These are phyloP conservation scores for Linderina pennispora DNA, from an alignment of 192 early-diverging fungal species.

Conservation along the genomic window DNA sequence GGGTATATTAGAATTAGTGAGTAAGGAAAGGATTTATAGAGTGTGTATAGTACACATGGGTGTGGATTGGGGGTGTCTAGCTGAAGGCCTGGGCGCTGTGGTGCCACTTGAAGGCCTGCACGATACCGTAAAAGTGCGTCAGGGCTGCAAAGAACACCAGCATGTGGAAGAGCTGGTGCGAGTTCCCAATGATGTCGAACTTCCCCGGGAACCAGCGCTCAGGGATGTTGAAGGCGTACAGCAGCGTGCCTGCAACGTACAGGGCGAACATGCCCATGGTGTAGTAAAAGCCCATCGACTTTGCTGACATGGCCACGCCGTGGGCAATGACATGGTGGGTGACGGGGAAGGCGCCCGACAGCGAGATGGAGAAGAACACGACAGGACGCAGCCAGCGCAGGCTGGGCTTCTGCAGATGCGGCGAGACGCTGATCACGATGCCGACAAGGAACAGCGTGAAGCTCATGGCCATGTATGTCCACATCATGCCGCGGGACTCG, in stretches of 20 bases:
- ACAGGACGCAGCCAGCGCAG: slow-evolving; percentile 74
- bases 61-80: not conserved
- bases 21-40: not conserved
- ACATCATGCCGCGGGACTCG: slow-evolving; percentile 48
- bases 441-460: slow-evolving; percentile 58
- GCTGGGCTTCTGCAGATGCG: slow-evolving; percentile 64
- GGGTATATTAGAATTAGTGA: not conserved
- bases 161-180: slow-evolving; percentile 94
- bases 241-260: slow-evolving; percentile 78
- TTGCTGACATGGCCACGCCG: slow-evolving; percentile 52
- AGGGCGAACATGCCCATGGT: slow-evolving; percentile 63
- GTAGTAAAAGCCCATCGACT: slow-evolving; percentile 60
- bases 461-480: slow-evolving; percentile 56
- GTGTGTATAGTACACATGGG: too few relatives aligned
- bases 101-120: slow-evolving; percentile 52
- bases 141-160: slow-evolving; percentile 75
- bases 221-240: slow-evolving; percentile 79
- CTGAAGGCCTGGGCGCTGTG: slow-evolving; percentile 36
- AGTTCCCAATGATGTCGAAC: slow-evolving; percentile 77
- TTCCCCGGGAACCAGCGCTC: slow-evolving; percentile 80
- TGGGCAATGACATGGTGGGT: slow-evolving; percentile 63
- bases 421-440: slow-evolving; percentile 56
- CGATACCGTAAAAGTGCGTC: slow-evolving; percentile 69
- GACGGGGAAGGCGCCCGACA: slow-evolving; percentile 71
- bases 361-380: slow-evolving; percentile 73